Conservation (phyloP, 106 monocot genomes). For the Platanthera zijinensis region DNA sequence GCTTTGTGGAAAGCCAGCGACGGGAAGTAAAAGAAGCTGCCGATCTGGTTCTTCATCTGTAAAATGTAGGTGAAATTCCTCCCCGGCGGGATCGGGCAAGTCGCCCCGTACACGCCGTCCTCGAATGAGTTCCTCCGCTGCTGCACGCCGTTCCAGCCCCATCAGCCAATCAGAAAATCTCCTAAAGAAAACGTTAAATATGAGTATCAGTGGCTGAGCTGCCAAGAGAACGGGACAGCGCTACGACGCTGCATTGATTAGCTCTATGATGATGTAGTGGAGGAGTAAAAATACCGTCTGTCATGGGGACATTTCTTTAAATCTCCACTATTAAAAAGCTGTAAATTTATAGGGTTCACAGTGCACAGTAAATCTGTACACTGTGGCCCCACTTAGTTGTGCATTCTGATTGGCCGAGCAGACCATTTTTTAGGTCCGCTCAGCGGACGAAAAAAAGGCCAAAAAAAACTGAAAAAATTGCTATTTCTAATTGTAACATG, state of each 20-base stretch:
- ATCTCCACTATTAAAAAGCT: too few species aligned
- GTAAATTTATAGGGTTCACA: too few species aligned
- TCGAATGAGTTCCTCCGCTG: constrained; percentile 58
- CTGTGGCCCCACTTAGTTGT: too few species aligned
- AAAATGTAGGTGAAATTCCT: constrained; percentile 63
- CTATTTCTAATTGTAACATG: too few species aligned
- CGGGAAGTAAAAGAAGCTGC: constrained; percentile 69
- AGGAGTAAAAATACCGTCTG: too few species aligned
- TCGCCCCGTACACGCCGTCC: constrained; percentile 65
- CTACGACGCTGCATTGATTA: not conserved
- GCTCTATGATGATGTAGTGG: not conserved
- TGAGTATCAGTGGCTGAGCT: not conserved
- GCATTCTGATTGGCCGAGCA: too few species aligned
- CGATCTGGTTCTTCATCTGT: constrained; percentile 72
- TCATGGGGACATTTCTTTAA: too few species aligned
- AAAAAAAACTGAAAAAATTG: too few species aligned
- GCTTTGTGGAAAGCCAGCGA: constrained; percentile 66
- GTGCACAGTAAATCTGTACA: too few species aligned
- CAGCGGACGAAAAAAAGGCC: too few species aligned
- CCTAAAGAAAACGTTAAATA: constrained; percentile 1
- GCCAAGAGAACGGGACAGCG: constrained; percentile 54
- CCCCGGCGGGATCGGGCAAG: constrained; percentile 67
- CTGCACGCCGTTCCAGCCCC: constrained; percentile 57
- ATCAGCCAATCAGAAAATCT: constrained; percentile 1
- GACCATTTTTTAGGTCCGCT: too few species aligned